These are phyloP conservation scores for Davidsoniella eucalypti DNA, from an alignment of 2,329 filamentous ascomycete genomes.

Conservation along the genomic window DNA sequence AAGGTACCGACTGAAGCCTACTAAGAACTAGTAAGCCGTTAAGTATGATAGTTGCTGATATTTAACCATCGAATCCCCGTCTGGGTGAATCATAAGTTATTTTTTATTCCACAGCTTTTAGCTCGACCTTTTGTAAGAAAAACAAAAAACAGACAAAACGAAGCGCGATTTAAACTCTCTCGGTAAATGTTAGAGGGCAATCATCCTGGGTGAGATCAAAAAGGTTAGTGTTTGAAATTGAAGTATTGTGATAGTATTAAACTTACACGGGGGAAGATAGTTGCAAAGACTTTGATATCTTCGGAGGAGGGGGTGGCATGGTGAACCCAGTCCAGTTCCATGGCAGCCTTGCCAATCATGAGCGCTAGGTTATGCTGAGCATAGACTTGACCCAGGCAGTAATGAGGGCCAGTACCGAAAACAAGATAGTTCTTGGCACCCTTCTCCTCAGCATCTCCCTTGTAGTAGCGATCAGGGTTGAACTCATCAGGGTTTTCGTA, in stretches of 20 bases:
- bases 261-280: slow-evolving; percentile 87
- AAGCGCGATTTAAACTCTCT: slow-evolving; percentile 16
- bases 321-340: slow-evolving; percentile 81
- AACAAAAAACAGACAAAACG: background rate
- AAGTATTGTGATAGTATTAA: slow-evolving; percentile 10
- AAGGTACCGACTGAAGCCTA: too few relatives aligned
- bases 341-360: slow-evolving; percentile 77
- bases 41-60: too few relatives aligned
- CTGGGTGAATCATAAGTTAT: too few relatives aligned
- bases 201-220: slow-evolving; percentile 43
- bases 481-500: slow-evolving; percentile 82
- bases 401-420: slow-evolving; percentile 89
- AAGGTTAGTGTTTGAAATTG: slow-evolving; percentile 16
- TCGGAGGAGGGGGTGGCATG: slow-evolving; percentile 69
- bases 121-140: background rate
- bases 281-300: slow-evolving; percentile 96
- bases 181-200: slow-evolving; percentile 59
- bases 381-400: slow-evolving; percentile 89
- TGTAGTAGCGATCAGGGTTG: slow-evolving; percentile 82
- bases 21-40: too few relatives aligned
- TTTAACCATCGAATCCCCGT: too few relatives aligned
- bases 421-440: slow-evolving; percentile 89
- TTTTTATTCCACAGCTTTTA: too few relatives aligned
- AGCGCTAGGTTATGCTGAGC: slow-evolving; percentile 77
- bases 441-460: slow-evolving; percentile 72